phyloP scores from a whole-genome alignment of 2,329 filamentous ascomycete genomes.

The Daldinia sp. region DNA sequence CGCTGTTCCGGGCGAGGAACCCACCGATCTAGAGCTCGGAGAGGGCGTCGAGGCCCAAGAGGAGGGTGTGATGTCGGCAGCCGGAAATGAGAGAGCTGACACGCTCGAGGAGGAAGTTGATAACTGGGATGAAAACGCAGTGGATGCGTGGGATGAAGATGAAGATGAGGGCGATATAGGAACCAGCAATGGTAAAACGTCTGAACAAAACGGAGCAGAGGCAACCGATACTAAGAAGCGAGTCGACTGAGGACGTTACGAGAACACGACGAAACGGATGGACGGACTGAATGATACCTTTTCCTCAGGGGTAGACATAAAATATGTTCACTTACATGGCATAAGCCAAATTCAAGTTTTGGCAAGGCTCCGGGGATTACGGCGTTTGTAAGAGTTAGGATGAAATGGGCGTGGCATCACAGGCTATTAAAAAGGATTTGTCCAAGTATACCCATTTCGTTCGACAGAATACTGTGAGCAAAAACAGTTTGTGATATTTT shows the following conservation, averaged over 20 bases:
- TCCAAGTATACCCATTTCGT: background rate
- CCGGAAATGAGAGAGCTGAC: slow-evolving; percentile 41
- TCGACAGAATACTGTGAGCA: background rate
- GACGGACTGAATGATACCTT: slow-evolving; percentile 41
- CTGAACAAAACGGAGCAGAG: slow-evolving; percentile 43
- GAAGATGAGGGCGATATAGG: slow-evolving; percentile 45
- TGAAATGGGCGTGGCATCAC: slow-evolving; percentile 26
- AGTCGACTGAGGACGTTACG: slow-evolving; percentile 43
- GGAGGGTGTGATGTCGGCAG: slow-evolving; percentile 63
- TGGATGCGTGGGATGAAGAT: slow-evolving; percentile 66
- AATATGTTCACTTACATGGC: slow-evolving; percentile 30
- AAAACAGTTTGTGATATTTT: background rate
- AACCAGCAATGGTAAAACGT: slow-evolving; percentile 38
- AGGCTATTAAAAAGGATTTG: slow-evolving; percentile 15
- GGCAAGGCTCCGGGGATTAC: slow-evolving; percentile 20
- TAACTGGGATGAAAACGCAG: slow-evolving; percentile 89
- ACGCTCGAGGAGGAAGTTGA: slow-evolving; percentile 84
- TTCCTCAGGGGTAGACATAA: slow-evolving; percentile 41
- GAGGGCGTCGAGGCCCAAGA: slow-evolving; percentile 66
- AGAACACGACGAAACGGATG: slow-evolving; percentile 32
- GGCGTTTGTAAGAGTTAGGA: slow-evolving; percentile 36
- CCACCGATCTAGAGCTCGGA: slow-evolving; percentile 79
- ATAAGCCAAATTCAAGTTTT: slow-evolving; percentile 13
- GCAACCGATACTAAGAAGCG: slow-evolving; percentile 46
- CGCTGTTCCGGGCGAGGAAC: slow-evolving; percentile 70